Conservation (phyloP, 768 basidiomycete species). For the Lactifluus hygrophoroides region DNA sequence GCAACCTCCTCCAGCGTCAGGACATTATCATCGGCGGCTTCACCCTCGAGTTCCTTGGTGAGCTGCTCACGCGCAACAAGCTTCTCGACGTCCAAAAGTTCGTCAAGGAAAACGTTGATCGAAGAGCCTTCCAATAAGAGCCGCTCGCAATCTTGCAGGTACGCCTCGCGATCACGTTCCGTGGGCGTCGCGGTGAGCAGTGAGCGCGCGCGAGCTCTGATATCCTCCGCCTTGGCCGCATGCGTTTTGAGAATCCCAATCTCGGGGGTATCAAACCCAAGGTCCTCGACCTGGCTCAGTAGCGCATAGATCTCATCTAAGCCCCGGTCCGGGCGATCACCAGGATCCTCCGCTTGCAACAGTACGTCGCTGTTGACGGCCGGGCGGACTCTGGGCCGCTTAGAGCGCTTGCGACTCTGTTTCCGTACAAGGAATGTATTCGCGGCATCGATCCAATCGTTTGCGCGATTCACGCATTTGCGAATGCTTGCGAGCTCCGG, state of each 20-base stretch:
- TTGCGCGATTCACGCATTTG: conserved; percentile 72
- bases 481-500: conserved; percentile 64
- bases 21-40: conserved; percentile 51
- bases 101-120: conserved; percentile 77
- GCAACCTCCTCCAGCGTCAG: conserved; percentile 74
- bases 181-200: conserved; percentile 39
- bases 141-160: conserved; percentile 61
- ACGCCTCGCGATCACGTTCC: conserved; percentile 44
- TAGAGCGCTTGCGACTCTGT: conserved; percentile 68
- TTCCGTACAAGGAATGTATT: conserved; percentile 73
- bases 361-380: conserved; percentile 32
- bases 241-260: conserved; percentile 47
- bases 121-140: conserved; percentile 63
- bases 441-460: conserved; percentile 82
- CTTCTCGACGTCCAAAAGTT: conserved; percentile 67
- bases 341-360: conserved; percentile 42
- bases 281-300: conserved; percentile 59
- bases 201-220: conserved; percentile 43
- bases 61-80: conserved; percentile 76
- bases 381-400: conserved; percentile 43
- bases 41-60: conserved; percentile 64
- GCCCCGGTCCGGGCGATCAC: conserved; percentile 62
- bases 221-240: conserved; percentile 56
- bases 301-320: conserved; percentile 64
- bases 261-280: conserved; percentile 83